Evolutionary conservation across 768 basidiomycete genomes (phyloP).

Genomic region (Cyclocybe cylindracea): DNA sequence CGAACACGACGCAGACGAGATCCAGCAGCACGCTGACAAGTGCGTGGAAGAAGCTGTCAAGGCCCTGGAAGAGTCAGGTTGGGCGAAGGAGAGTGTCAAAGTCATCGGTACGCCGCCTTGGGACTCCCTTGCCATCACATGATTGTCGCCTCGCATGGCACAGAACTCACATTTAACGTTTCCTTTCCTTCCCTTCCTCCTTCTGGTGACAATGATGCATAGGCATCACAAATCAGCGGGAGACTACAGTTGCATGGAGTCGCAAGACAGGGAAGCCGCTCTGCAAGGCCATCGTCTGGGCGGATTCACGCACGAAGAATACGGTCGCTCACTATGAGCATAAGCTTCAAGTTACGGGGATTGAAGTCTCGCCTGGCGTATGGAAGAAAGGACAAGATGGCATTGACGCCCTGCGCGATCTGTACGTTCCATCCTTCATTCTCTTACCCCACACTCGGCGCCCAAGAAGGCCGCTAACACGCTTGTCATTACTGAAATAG

Average conservation of each 20-base stretch:
- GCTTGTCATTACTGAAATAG: constrained; percentile 37
- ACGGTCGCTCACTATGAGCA: constrained; percentile 80
- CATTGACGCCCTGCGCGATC: constrained; percentile 59
- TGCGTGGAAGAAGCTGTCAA: constrained; percentile 77
- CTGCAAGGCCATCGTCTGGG: constrained; percentile 93
- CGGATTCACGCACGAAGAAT: constrained; percentile 89
- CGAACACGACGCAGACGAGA: constrained; percentile 87
- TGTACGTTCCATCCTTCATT: constrained; percentile 46
- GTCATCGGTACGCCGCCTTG: constrained; percentile 73
- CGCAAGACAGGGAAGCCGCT: constrained; percentile 86
- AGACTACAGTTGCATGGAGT: constrained; percentile 95
- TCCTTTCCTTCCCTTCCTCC: constrained; percentile 8
- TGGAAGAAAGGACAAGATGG: constrained; percentile 75
- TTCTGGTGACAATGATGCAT: constrained; percentile 3
- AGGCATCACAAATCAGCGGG: constrained; percentile 97
- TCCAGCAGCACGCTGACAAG: constrained; percentile 68
- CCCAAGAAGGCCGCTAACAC: neutral
- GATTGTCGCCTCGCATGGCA: constrained; percentile 17
- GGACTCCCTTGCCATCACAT: constrained; percentile 11
- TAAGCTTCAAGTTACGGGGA: constrained; percentile 69
- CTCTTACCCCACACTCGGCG: constrained; percentile 11
- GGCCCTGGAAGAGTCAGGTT: constrained; percentile 73
- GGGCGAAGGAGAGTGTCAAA: constrained; percentile 80
- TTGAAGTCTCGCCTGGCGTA: constrained; percentile 66
- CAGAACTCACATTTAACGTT: constrained; percentile 4